Conservation (phyloP, 768 basidiomycete genomes). For the Lactarius evosmus region DNA sequence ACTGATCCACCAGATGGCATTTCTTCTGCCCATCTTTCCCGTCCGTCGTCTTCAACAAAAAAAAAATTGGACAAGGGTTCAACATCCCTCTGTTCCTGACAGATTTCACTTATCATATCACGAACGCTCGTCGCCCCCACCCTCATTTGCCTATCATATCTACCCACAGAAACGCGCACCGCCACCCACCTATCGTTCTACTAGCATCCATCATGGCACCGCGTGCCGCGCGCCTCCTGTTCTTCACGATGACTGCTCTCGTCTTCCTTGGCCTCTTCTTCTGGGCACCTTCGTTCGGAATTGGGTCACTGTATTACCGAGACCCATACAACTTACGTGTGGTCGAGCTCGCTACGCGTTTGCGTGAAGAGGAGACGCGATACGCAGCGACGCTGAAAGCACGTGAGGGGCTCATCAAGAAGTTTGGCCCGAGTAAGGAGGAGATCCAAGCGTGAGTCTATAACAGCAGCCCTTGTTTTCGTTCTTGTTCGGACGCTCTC, state of each 20-base stretch:
- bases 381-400: not conserved
- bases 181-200: not conserved
- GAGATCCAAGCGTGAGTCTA: slow-evolving; percentile 11
- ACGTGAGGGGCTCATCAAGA: slow-evolving; percentile 5
- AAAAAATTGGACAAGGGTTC: not conserved
- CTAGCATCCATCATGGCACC: slow-evolving; percentile 15
- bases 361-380: slow-evolving; percentile 7
- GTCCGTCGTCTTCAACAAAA: not conserved
- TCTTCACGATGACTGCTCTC: not conserved
- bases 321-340: not conserved
- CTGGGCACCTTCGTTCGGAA: slow-evolving; percentile 2
- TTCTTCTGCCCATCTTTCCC: not conserved
- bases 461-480: not conserved
- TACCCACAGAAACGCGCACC: not conserved
- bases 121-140: not conserved
- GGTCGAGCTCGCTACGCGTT: not conserved
- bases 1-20: not conserved
- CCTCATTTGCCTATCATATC: not conserved
- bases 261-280: slow-evolving; percentile 1
- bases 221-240: slow-evolving; percentile 4
- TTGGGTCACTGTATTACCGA: not conserved
- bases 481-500: not conserved
- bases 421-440: slow-evolving; percentile 14
- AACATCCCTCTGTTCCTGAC: not conserved
- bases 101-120: not conserved